Base-by-base conservation (phyloP, 305 asterid species). In the Rubia occidens region DNA sequence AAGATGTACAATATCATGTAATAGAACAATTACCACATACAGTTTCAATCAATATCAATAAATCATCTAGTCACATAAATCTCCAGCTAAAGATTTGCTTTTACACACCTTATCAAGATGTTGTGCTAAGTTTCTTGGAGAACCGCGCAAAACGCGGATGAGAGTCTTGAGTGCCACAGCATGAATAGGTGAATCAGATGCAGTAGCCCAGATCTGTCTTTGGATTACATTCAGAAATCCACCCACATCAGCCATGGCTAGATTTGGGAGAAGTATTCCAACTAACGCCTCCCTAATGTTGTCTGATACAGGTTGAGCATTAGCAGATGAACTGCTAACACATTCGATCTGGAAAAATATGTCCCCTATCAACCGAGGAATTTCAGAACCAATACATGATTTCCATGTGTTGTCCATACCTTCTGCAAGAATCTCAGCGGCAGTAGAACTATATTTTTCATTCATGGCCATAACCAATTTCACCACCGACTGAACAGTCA, bases 321-420 rank as follows among this genome's bases (percentile, higher is more conserved):
- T 84, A 59, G 82, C 73, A 66, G 92, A 82, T 77, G 85, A 75
- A 80, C 94, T 81, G 77, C 87, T 87, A 72, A 90, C 95, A 77
- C 97, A 88, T 91, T 94, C 99, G 14, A 94, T 90, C 84, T 94
- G 99, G 79, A 91, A 91, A 80, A 91, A 91, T 80, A 91, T 84
- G 77, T 94, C 99, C 62, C 86, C 92, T 26, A 94, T 84, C 69
- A 94, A 80, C 60, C 84, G 95, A 69, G 91, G 83, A 79, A 89
- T 85, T 81, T 91, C 96, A 69, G 96, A 80, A 76, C 78, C 82
- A 84, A 91, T 83, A 81, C 89, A 83, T 42, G 75, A 77, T 73
- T 82, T 88, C 99, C 99, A 94, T 63, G 96, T 94, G 77, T 89
- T 89, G 77, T 89, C 99, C 96, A 94, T 91, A 53, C 99, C 99